A percentile compares a stretch with the other conserved stretches of the same genome.
These are phyloP conservation scores for Pichia heedii DNA, from an alignment of 805 yeast species.

Conservation along the genomic window DNA sequence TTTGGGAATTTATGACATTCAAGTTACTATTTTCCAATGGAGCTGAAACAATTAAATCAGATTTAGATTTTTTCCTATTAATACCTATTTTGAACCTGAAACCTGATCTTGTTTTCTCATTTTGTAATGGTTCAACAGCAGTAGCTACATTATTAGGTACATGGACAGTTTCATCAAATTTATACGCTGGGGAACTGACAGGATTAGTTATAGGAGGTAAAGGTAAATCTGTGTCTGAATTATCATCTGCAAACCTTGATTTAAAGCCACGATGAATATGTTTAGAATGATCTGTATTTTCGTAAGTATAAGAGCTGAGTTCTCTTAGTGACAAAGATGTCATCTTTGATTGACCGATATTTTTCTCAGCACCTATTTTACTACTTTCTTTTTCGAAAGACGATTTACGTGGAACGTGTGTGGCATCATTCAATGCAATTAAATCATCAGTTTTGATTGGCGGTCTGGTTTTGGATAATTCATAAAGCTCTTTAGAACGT, in stretches of 20 bases:
- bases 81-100: slow-evolving; percentile 1
- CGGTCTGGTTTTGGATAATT: slow-evolving; percentile 32
- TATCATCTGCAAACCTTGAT: slow-evolving; percentile 57
- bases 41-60: not conserved
- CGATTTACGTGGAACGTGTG: slow-evolving; percentile 30
- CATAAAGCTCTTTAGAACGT: slow-evolving; percentile 46
- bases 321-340: slow-evolving; percentile 18
- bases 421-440: slow-evolving; percentile 5
- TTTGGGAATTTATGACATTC: no score
- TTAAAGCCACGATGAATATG: slow-evolving; percentile 29
- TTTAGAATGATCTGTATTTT: slow-evolving; percentile 14
- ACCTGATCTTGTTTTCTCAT: slow-evolving; percentile 1
- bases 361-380: not conserved
- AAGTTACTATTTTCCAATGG: not conserved
- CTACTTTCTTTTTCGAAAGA: slow-evolving; percentile 39
- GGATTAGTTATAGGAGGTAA: slow-evolving; percentile 1
- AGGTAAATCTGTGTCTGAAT: slow-evolving; percentile 42
- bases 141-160: not conserved
- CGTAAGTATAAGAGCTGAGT: slow-evolving; percentile 2
- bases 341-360: not conserved
- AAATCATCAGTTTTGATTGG: slow-evolving; percentile 8
- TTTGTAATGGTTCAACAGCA: not conserved
- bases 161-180: not conserved
- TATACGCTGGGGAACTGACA: not conserved
- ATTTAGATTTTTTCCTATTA: slow-evolving; percentile 2